Evolutionary conservation across 2,329 filamentous ascomycete genomes (phyloP), one percentile per base, ranked within the genome.

Genomic region (Nothopassalora personata): DNA sequence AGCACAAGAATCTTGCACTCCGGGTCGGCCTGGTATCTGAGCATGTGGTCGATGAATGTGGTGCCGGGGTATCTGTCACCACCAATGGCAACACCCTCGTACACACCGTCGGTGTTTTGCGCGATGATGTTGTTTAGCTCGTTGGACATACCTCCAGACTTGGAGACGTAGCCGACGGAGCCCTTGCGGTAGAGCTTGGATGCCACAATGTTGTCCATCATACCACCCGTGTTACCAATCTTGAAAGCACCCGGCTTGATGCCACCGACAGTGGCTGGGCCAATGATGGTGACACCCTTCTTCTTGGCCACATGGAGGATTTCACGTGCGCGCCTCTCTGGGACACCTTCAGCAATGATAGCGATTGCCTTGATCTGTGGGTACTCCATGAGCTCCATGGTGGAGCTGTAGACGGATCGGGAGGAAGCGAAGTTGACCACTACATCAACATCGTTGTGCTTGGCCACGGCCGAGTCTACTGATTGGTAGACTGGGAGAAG

Each of bases 131-230:
- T 99, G 89, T 99, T 99, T 73, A 99, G 82, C 83, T 99, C 94
- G 85, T 99, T 99, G 79, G 94, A 97, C 94, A 99, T 99, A 81
- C 94, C 94, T 75, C 94, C 94, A 60, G 94, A 99, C 85, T 99
- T 99, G 84, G 93, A 97, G 79, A 99, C 94, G 79, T 99, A 99
- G 71, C 91, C 94, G 68, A 99, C 92, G 70, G 94, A 97, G 71
- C 94, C 94, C 81, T 94, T 94, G 80, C 94, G 93, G 87, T 99
- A 99, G 63, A 99, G 90, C 87, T 99, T 99, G 77, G 94, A 97
- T 70, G 94, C 91, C 66, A 99, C 94, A 73, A 99, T 99, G 86
- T 99, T 99, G 86, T 99, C 94, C 94, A 99, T 99, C 94, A 99
- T 99, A 79, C 94, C 94, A 85, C 94, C 94, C 72, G 94, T 99